Evolutionary conservation across 352 stramenopile species (phyloP).

Genomic region (Globisporangium echinulatum): DNA sequence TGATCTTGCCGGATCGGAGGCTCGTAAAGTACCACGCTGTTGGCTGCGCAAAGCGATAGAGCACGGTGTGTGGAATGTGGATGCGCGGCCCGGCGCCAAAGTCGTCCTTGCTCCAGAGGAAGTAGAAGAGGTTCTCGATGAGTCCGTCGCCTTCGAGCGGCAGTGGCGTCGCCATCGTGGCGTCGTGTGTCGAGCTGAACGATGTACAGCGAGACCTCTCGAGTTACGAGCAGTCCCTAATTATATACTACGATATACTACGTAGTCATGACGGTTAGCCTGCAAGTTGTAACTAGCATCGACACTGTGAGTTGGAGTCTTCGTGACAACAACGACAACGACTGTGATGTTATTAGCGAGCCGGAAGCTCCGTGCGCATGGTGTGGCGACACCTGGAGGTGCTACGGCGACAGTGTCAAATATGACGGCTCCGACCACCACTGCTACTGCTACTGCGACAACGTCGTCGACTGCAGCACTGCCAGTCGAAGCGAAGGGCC

Average conservation of each 20-base stretch:
- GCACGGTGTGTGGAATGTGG: conserved; percentile 90
- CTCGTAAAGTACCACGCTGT: conserved; percentile 95
- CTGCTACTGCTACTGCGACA: not conserved
- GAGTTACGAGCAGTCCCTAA: not conserved
- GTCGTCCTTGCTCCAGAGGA: conserved; percentile 90
- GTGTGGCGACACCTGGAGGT: not conserved
- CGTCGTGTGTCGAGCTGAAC: not conserved
- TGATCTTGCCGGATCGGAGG: conserved; percentile 74
- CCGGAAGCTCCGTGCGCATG: not conserved
- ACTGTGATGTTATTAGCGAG: not conserved
- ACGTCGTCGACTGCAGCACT: conserved; percentile 4
- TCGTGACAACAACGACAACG: not conserved
- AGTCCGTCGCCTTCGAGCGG: conserved; percentile 83
- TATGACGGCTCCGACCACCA: not conserved
- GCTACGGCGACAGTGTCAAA: not conserved
- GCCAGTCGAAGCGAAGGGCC: conserved; percentile 39
- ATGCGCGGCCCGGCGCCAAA: conserved; percentile 81
- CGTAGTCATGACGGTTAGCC: too few species aligned
- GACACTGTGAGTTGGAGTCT: not conserved
- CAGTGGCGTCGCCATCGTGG: conserved; percentile 44
- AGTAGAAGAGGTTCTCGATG: conserved; percentile 87
- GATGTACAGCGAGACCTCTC: not conserved
- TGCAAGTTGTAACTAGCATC: too few species aligned
- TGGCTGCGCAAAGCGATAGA: conserved; percentile 91
- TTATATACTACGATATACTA: not conserved